These are phyloP conservation scores for Austroboletus festivus DNA, from an alignment of 768 basidiomycete species.

Conservation along the genomic window DNA sequence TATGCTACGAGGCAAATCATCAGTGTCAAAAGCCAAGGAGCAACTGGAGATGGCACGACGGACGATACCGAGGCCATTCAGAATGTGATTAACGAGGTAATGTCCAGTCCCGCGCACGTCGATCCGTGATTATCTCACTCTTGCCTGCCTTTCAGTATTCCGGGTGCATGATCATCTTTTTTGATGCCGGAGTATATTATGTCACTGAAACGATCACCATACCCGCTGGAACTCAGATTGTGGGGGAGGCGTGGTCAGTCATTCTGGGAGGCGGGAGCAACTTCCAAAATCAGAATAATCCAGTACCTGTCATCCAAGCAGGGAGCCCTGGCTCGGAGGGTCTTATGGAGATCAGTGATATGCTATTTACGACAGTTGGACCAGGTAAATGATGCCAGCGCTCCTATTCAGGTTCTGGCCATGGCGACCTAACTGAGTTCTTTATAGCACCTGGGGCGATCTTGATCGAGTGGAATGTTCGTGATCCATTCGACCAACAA, in stretches of 20 bases:
- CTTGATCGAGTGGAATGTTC: slow-evolving; percentile 55
- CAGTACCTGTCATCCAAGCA: slow-evolving; percentile 38
- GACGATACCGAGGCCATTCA: slow-evolving; percentile 72
- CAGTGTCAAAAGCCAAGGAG: slow-evolving; percentile 63
- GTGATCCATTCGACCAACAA: slow-evolving; percentile 48
- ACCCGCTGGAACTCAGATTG: slow-evolving; percentile 41
- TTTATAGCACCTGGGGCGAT: slow-evolving; percentile 37
- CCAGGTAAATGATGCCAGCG: slow-evolving; percentile 34
- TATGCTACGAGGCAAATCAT: slow-evolving; percentile 61
- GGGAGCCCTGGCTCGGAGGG: slow-evolving; percentile 38
- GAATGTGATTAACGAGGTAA: slow-evolving; percentile 52
- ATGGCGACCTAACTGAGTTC: neutral
- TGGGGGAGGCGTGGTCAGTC: slow-evolving; percentile 46
- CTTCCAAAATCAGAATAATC: slow-evolving; percentile 37
- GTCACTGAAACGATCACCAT: slow-evolving; percentile 43
- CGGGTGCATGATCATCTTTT: slow-evolving; percentile 48
- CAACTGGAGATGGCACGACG: slow-evolving; percentile 65
- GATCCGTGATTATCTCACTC: neutral
- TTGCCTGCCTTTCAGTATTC: slow-evolving; percentile 28
- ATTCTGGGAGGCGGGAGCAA: slow-evolving; percentile 40
- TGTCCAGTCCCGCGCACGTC: too few relatives aligned
- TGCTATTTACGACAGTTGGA: slow-evolving; percentile 41
- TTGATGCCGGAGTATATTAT: slow-evolving; percentile 47
- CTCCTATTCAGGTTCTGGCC: neutral
- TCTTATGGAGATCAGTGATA: slow-evolving; percentile 43